Conservation (phyloP, 345 rosid species). For the Cardamine resedifolia region DNA sequence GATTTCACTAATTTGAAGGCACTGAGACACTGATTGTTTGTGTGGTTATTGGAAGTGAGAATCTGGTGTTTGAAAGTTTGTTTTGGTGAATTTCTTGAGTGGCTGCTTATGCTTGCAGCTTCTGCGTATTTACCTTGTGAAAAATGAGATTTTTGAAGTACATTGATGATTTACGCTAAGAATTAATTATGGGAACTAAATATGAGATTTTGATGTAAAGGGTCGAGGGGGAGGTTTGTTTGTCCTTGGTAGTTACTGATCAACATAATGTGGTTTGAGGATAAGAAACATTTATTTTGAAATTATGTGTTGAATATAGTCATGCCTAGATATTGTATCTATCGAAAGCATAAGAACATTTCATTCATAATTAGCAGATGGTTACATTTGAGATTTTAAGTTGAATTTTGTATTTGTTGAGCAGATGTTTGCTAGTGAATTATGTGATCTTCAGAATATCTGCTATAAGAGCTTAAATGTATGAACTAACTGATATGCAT, state of each 20-base stretch:
- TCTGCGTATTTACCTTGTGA: neutral
- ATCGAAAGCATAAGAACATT: neutral
- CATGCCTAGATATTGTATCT: neutral
- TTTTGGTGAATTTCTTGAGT: neutral
- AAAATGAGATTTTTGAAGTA: neutral
- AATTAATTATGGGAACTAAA: neutral
- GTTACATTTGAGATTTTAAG: neutral
- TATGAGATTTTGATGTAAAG: neutral
- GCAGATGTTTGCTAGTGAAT: neutral
- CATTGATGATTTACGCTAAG: neutral
- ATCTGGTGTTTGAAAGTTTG: slow-evolving; percentile 13
- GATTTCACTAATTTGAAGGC: neutral
- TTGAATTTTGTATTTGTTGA: neutral
- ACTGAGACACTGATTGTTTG: neutral
- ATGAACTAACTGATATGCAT: neutral
- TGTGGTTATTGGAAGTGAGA: neutral
- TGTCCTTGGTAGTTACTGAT: neutral
- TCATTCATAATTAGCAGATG: neutral
- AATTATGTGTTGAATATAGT: neutral
- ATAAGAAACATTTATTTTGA: neutral
- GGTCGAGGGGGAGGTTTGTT: neutral
- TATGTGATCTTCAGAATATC: neutral
- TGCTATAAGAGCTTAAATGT: neutral
- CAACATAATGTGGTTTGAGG: neutral
- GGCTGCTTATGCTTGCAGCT: neutral